Percentiles rank a stretch among this genome's conserved stretches.
phyloP scores from a whole-genome alignment of 306 rosid species.

The Phaseolus lunatus region DNA sequence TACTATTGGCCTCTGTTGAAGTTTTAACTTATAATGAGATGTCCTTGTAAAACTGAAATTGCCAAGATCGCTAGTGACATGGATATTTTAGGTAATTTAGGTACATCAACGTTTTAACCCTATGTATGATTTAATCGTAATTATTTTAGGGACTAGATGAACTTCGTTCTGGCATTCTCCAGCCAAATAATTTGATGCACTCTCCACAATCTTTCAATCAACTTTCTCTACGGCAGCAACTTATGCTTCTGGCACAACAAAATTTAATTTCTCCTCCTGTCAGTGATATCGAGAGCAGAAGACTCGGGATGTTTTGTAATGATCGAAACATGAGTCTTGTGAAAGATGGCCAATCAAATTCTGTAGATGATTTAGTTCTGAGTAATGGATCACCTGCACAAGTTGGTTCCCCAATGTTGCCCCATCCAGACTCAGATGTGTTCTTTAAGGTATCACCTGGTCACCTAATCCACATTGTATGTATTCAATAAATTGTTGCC shows the following conservation, averaged over 20 bases:
- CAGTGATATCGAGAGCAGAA: constrained; percentile 58
- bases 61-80: constrained; percentile 1
- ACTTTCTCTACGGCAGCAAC: constrained; percentile 61
- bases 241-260: constrained; percentile 61
- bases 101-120: constrained; percentile 31
- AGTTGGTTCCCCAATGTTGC: constrained; percentile 58
- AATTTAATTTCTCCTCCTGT: constrained; percentile 56
- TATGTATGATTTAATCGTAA: constrained; percentile 37
- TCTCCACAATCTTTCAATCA: constrained; percentile 62
- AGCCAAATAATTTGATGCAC: constrained; percentile 58
- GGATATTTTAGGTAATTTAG: constrained; percentile 23
- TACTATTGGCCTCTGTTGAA: not conserved
- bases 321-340: constrained; percentile 54
- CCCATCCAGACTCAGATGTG: constrained; percentile 57
- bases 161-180: constrained; percentile 60
- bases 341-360: constrained; percentile 58
- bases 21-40: constrained; percentile 13
- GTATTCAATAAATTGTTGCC: constrained; percentile 10
- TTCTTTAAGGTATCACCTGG: constrained; percentile 58
- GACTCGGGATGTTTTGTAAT: constrained; percentile 47
- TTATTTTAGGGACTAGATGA: constrained; percentile 65
- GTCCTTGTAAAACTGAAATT: constrained; percentile 25
- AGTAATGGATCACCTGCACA: constrained; percentile 55
- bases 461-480: constrained; percentile 1
- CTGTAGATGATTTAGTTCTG: constrained; percentile 51